phyloP scores from a whole-genome alignment of 352 stramenopile species.

The Pythium scleroteichum region DNA sequence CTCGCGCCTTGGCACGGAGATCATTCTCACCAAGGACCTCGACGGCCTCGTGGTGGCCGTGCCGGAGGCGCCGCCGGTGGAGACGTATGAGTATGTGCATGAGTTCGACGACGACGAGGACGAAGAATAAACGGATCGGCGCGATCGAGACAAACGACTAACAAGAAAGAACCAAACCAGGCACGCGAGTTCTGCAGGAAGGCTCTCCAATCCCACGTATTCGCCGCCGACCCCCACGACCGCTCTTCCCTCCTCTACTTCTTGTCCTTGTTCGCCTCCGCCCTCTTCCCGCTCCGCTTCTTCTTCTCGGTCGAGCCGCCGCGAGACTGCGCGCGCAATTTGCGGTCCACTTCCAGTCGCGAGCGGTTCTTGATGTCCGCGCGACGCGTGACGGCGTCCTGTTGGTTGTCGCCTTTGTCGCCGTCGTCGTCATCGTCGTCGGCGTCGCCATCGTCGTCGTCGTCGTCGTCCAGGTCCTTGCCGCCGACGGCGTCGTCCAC shows the following conservation, averaged over 20 bases:
- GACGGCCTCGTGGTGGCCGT: slow-evolving; percentile 88
- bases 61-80: slow-evolving; percentile 78
- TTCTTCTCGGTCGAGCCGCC: slow-evolving; percentile 41
- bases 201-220: no score
- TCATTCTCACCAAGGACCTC: slow-evolving; percentile 83
- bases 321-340: slow-evolving; percentile 30
- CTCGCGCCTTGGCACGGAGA: slow-evolving; percentile 86
- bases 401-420: slow-evolving; percentile 28
- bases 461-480: slow-evolving; percentile 29
- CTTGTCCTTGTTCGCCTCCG: background rate
- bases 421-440: slow-evolving; percentile 17
- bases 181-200: background rate
- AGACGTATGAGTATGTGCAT: slow-evolving; percentile 85
- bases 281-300: slow-evolving; percentile 18
- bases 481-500: slow-evolving; percentile 33
- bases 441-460: slow-evolving; percentile 31
- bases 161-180: background rate
- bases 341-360: slow-evolving; percentile 65
- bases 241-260: background rate
- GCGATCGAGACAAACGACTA: background rate
- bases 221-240: no score
- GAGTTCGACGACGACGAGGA: slow-evolving; percentile 85
- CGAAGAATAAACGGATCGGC: slow-evolving; percentile 22
- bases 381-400: slow-evolving; percentile 43
- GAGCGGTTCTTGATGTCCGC: slow-evolving; percentile 69